Conservation (phyloP, 1,284 basidiomycete species). For the Microbotryomycetes sp. region DNA sequence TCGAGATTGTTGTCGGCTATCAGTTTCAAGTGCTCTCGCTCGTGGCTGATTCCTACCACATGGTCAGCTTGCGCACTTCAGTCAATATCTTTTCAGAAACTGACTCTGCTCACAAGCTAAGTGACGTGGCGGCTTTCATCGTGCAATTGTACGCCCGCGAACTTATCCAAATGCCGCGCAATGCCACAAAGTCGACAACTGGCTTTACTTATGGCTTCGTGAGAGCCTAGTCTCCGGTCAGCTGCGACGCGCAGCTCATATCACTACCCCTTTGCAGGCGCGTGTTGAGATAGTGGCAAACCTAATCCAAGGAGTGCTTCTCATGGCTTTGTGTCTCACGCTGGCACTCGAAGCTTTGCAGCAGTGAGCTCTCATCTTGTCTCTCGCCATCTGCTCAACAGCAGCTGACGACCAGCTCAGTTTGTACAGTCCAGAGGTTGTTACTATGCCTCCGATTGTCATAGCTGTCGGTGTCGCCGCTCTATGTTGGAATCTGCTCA, state of each 20-base stretch:
- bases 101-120: constrained; percentile 4
- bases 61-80: not conserved
- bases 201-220: constrained; percentile 13
- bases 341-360: constrained; percentile 11
- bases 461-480: not conserved
- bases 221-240: too few relatives aligned
- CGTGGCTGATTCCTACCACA: constrained; percentile 14
- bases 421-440: constrained; percentile 6
- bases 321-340: constrained; percentile 15
- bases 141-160: constrained; percentile 17
- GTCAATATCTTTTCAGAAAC: too few relatives aligned
- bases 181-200: not conserved
- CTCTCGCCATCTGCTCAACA: not conserved
- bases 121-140: constrained; percentile 12
- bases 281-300: constrained; percentile 12
- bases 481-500: constrained; percentile 9
- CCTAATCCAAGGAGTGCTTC: constrained; percentile 12
- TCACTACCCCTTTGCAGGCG: too few relatives aligned
- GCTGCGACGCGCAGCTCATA: too few relatives aligned
- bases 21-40: constrained; percentile 7
- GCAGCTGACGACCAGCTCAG: not conserved
- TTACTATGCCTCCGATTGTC: constrained; percentile 8
- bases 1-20: constrained; percentile 13
- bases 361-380: not conserved
- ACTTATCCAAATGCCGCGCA: not conserved